A percentile compares a stretch with the other conserved stretches of the same genome.
phyloP scores from a whole-genome alignment of 176 grass and related monocot species.

The Musa acuminata region DNA sequence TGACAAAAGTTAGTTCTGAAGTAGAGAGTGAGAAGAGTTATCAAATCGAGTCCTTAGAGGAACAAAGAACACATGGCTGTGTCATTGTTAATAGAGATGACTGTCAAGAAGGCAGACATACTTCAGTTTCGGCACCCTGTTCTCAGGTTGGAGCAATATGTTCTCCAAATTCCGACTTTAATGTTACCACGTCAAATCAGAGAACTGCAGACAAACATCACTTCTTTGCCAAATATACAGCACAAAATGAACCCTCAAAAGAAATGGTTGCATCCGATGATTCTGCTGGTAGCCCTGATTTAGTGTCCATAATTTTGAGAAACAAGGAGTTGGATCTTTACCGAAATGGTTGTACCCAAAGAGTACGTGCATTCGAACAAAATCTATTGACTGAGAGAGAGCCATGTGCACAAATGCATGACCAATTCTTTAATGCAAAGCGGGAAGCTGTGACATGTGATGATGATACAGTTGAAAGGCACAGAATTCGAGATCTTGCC shows the following conservation, averaged over 20 bases:
- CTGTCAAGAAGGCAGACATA: slow-evolving; percentile 20
- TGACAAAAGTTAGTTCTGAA: slow-evolving; percentile 45
- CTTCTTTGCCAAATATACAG: slow-evolving; percentile 12
- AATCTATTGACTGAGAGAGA: slow-evolving; percentile 24
- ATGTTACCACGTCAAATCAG: slow-evolving; percentile 12
- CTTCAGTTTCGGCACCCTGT: slow-evolving; percentile 19
- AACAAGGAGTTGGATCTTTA: slow-evolving; percentile 56
- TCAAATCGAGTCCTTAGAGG: slow-evolving; percentile 13
- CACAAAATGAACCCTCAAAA: slow-evolving; percentile 22
- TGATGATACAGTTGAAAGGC: neutral
- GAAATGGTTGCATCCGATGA: slow-evolving; percentile 15
- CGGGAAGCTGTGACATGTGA: neutral
- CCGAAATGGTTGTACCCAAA: slow-evolving; percentile 66
- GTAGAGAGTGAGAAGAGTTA: slow-evolving; percentile 42
- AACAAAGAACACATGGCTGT: slow-evolving; percentile 25
- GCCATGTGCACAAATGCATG: slow-evolving; percentile 29
- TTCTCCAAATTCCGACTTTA: slow-evolving; percentile 28
- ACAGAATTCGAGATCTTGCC: neutral
- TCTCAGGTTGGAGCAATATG: slow-evolving; percentile 22
- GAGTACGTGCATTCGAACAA: slow-evolving; percentile 69
- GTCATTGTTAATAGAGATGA: slow-evolving; percentile 13
- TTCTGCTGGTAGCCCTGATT: slow-evolving; percentile 29
- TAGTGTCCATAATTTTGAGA: slow-evolving; percentile 37
- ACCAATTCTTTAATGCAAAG: slow-evolving; percentile 23
- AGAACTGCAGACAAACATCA: neutral